These are phyloP conservation scores for Blastocystis sp. DNA, from an alignment of 352 stramenopile species.

Conservation along the genomic window DNA sequence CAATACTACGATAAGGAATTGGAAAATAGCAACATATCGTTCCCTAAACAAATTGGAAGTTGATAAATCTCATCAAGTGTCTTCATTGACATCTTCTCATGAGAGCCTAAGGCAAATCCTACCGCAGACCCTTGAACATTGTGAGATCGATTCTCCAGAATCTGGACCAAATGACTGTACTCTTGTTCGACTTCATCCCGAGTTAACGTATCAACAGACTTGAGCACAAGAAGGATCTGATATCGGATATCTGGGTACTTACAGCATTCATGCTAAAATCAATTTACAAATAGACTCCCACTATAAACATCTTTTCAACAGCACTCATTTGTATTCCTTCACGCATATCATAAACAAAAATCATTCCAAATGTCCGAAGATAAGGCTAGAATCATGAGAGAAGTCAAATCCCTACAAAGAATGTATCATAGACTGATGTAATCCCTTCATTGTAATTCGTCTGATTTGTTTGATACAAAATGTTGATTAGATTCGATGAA, in stretches of 20 bases:
- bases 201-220: background rate
- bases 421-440: background rate
- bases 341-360: slow-evolving; percentile 40
- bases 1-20: background rate
- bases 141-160: slow-evolving; percentile 18
- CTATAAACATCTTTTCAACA: slow-evolving; percentile 45
- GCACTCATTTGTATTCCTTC: background rate
- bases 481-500: background rate
- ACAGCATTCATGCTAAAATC: slow-evolving; percentile 9
- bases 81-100: background rate
- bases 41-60: background rate
- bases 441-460: background rate
- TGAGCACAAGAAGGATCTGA: background rate
- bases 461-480: slow-evolving; percentile 26
- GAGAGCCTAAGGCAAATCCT: background rate
- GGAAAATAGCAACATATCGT: background rate
- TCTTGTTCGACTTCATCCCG: background rate
- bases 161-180: slow-evolving; percentile 13
- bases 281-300: background rate
- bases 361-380: background rate
- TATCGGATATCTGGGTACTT: slow-evolving; percentile 1
- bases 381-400: background rate
- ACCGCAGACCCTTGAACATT: background rate
- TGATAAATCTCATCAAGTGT: background rate
- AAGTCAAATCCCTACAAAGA: background rate